Evolutionary conservation across 805 yeast species (phyloP).

Genomic region (Saccharomycopsis sp.): DNA sequence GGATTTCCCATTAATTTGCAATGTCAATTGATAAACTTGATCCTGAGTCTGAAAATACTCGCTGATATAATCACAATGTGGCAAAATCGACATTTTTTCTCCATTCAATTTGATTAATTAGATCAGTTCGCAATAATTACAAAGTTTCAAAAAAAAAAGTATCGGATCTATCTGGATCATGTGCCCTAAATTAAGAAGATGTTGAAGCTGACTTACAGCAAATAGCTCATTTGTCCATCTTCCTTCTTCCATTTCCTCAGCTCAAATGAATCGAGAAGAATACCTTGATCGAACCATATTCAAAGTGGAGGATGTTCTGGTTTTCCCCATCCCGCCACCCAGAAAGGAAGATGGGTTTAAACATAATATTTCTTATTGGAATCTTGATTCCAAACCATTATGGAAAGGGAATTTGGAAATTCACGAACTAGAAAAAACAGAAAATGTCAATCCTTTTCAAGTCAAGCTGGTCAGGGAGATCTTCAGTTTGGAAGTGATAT

Average conservation of each 20-base stretch:
- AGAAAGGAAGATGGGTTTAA: conserved; percentile 6
- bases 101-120: too few relatives aligned
- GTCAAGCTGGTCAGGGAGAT: conserved; percentile 3
- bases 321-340: conserved; percentile 15
- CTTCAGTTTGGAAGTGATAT: conserved; percentile 5
- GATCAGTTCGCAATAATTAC: too few relatives aligned
- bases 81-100: too few relatives aligned
- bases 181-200: too few relatives aligned
- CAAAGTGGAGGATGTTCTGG: conserved; percentile 14
- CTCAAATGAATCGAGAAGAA: too few relatives aligned
- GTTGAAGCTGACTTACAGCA: too few relatives aligned
- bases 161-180: too few relatives aligned
- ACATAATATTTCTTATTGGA: conserved; percentile 15
- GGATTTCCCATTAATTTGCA: conserved; percentile 5
- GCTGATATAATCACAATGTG: too few relatives aligned
- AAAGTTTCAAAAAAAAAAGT: too few relatives aligned
- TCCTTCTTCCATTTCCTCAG: too few relatives aligned
- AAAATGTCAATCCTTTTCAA: conserved; percentile 5
- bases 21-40: conserved; percentile 11
- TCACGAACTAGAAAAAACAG: conserved; percentile 12
- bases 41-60: conserved; percentile 8
- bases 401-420: conserved; percentile 16
- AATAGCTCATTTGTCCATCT: too few relatives aligned
- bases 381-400: conserved; percentile 4
- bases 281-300: conserved; percentile 8